Conservation (phyloP, 2,329 filamentous ascomycete genomes). For the Cadophora gregata region DNA sequence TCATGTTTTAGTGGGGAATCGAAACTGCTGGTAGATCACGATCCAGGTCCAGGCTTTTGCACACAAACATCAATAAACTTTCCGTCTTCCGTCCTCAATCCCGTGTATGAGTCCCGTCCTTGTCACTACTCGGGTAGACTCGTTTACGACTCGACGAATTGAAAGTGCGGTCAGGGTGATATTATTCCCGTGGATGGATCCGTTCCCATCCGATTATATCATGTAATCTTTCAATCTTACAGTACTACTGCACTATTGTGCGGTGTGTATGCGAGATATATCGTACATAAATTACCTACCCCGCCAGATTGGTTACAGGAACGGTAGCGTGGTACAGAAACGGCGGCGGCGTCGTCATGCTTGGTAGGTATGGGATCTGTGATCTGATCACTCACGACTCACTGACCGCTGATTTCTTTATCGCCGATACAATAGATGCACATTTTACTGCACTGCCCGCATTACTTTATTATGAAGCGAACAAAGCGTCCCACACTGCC, state of each 20-base stretch:
- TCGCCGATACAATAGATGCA: neutral
- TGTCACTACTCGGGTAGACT: neutral
- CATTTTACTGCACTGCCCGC: neutral
- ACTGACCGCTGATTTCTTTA: neutral
- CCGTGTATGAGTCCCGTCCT: neutral
- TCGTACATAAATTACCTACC: neutral
- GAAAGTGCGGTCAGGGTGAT: neutral
- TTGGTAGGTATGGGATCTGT: too few relatives aligned
- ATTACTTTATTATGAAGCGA: neutral
- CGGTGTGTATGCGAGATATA: conserved; percentile 5
- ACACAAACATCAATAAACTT: neutral
- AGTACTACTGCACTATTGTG: too few relatives aligned
- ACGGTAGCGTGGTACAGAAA: neutral
- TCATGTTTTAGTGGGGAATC: conserved; percentile 3
- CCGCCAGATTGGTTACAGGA: conserved; percentile 2
- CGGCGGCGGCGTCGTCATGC: neutral
- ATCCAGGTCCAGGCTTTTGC: neutral
- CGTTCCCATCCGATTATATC: neutral
- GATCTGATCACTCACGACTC: too few relatives aligned
- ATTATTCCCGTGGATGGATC: conserved; percentile 1
- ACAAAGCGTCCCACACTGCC: neutral
- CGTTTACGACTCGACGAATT: neutral
- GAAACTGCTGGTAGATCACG: too few relatives aligned
- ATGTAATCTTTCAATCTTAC: neutral
- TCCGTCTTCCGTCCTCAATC: neutral